Percentiles rank a stretch among this genome's conserved stretches.
These are phyloP conservation scores for Hericium rajendrae DNA, from an alignment of 768 basidiomycete genomes.

Conservation along the genomic window DNA sequence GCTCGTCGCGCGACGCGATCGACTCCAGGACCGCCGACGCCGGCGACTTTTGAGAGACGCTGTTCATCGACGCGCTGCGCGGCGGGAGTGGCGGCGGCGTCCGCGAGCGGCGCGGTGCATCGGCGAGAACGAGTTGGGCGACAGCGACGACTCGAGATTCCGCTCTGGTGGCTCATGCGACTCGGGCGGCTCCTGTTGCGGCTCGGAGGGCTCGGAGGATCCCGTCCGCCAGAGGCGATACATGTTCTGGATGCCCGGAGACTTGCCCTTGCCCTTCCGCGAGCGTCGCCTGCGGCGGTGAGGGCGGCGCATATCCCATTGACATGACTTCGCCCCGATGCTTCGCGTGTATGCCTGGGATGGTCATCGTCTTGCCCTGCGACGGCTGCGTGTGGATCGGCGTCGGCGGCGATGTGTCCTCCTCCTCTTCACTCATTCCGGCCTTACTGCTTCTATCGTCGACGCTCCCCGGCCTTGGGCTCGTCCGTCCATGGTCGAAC, in stretches of 20 bases:
- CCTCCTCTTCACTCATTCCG: not conserved
- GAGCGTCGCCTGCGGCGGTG: constrained; percentile 26
- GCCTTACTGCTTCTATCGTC: not conserved
- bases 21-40: constrained; percentile 50
- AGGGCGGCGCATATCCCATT: constrained; percentile 61
- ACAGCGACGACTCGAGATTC: constrained; percentile 6
- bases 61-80: constrained; percentile 5
- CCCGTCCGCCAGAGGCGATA: not conserved
- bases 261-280: constrained; percentile 16
- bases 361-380: constrained; percentile 72
- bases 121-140: not conserved
- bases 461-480: not conserved
- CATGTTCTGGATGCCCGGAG: not conserved
- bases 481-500: not conserved
- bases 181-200: constrained; percentile 32
- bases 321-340: constrained; percentile 83
- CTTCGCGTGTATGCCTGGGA: constrained; percentile 80
- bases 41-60: constrained; percentile 16
- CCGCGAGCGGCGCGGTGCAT: constrained; percentile 17
- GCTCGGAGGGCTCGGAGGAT: not conserved
- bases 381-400: constrained; percentile 68
- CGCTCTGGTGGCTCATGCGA: constrained; percentile 42
- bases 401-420: constrained; percentile 17
- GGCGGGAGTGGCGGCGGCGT: constrained; percentile 12
- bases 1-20: constrained; percentile 34